Evolutionary conservation across 1,284 basidiomycete species (phyloP).

Genomic region (Austroboletus rostrupii): DNA sequence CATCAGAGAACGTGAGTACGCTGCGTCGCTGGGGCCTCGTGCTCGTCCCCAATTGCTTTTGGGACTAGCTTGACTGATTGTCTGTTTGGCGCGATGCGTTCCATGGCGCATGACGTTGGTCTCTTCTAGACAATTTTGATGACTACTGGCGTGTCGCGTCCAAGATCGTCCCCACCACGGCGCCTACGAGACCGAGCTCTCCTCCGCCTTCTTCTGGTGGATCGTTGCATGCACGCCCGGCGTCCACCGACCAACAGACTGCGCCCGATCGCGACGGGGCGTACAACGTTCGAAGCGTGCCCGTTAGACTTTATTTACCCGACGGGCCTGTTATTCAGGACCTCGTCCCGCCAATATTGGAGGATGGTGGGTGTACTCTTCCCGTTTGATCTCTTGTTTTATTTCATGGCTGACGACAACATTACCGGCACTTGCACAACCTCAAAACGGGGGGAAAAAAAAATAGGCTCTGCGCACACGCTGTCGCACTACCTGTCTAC

Average conservation of each 20-base stretch:
- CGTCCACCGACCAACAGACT: constrained; percentile 61
- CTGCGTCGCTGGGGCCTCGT: constrained; percentile 11
- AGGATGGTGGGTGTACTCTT: constrained; percentile 48
- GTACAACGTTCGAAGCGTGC: constrained; percentile 82
- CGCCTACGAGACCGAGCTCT: constrained; percentile 52
- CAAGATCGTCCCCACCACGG: constrained; percentile 72
- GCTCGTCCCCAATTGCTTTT: constrained; percentile 11
- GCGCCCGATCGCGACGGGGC: constrained; percentile 67
- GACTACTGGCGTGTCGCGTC: constrained; percentile 89
- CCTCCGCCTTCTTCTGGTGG: constrained; percentile 47
- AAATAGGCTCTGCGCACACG: constrained; percentile 56
- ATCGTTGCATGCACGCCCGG: constrained; percentile 60
- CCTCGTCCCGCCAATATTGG: constrained; percentile 73
- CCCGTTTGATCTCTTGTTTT: too few species aligned
- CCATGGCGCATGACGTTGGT: constrained; percentile 5
- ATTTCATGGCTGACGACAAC: too few species aligned
- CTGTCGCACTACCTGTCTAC: constrained; percentile 57
- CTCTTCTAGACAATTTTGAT: constrained; percentile 81
- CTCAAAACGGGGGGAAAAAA: background rate
- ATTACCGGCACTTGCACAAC: too few species aligned
- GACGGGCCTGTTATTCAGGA: constrained; percentile 91
- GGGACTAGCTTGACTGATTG: constrained; percentile 20
- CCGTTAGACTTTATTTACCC: constrained; percentile 86
- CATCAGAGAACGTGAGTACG: constrained; percentile 74
- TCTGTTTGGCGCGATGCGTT: constrained; percentile 11